Evolutionary conservation across 176 grass and related monocot species (phyloP).

Genomic region (Zoysia pacifica): DNA sequence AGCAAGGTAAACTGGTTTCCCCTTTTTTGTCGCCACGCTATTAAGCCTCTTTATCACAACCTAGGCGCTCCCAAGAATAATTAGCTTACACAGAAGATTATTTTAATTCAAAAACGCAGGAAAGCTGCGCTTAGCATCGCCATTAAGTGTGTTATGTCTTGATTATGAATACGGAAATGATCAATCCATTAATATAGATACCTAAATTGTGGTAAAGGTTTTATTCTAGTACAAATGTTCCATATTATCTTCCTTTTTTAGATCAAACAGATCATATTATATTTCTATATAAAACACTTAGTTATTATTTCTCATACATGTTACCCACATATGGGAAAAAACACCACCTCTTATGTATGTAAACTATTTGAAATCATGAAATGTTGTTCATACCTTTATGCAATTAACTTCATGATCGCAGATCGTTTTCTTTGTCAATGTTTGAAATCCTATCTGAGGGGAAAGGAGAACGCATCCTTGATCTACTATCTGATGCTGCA

Average conservation of each 20-base stretch:
- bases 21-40: not conserved
- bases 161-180: not conserved
- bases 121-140: no score
- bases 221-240: not conserved
- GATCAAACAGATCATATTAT: not conserved
- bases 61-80: not conserved
- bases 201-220: not conserved
- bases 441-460: conserved; percentile 87
- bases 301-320: not conserved
- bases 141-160: not conserved
- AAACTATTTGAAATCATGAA: conserved; percentile 19
- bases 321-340: no score
- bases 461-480: conserved; percentile 80
- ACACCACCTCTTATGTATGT: not conserved
- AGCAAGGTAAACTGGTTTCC: not conserved
- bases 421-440: conserved; percentile 74
- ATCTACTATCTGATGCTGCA: conserved; percentile 59
- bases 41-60: not conserved
- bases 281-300: not conserved
- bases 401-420: conserved; percentile 42
- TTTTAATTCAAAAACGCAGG: no score
- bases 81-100: not conserved
- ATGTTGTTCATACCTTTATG: not conserved
- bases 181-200: not conserved
- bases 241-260: not conserved